Evolutionary conservation across 192 early-diverging fungal genomes (phyloP).

Genomic region (Paraglomus occultum): DNA sequence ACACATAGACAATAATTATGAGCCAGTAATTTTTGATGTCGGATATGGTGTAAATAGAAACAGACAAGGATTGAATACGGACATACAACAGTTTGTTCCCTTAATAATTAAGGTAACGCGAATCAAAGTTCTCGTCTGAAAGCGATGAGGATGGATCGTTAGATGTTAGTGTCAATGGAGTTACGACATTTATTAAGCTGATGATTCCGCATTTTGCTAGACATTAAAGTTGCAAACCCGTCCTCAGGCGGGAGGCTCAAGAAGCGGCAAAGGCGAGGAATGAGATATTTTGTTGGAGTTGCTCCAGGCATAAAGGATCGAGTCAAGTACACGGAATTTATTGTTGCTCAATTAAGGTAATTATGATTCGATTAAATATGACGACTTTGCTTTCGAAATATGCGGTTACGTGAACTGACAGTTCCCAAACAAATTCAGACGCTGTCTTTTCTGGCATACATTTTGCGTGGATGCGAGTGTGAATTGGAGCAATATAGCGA

Average conservation of each 20-base stretch:
- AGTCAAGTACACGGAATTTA: slow-evolving; percentile 81
- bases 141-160: too few relatives aligned
- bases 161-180: not conserved
- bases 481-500: slow-evolving; percentile 72
- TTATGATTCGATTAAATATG: slow-evolving; percentile 10
- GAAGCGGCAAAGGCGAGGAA: slow-evolving; percentile 47
- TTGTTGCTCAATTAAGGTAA: slow-evolving; percentile 92
- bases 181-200: not conserved
- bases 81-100: slow-evolving; percentile 85
- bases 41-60: too few relatives aligned
- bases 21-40: too few relatives aligned
- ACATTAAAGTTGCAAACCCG: slow-evolving; percentile 53
- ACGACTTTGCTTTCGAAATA: not conserved
- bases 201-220: slow-evolving; percentile 31
- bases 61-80: slow-evolving; percentile 72
- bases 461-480: slow-evolving; percentile 76
- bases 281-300: slow-evolving; percentile 77
- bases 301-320: slow-evolving; percentile 70
- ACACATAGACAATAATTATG: too few relatives aligned
- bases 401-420: not conserved
- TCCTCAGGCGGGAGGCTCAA: slow-evolving; percentile 55
- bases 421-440: slow-evolving; percentile 50
- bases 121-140: not conserved
- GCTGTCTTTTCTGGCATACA: slow-evolving; percentile 96
- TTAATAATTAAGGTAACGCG: slow-evolving; percentile 73